A percentile compares a stretch with the other conserved stretches of the same genome.
phyloP scores from a whole-genome alignment of 164 flowering plant genomes.

The Dillenia turbinata region DNA sequence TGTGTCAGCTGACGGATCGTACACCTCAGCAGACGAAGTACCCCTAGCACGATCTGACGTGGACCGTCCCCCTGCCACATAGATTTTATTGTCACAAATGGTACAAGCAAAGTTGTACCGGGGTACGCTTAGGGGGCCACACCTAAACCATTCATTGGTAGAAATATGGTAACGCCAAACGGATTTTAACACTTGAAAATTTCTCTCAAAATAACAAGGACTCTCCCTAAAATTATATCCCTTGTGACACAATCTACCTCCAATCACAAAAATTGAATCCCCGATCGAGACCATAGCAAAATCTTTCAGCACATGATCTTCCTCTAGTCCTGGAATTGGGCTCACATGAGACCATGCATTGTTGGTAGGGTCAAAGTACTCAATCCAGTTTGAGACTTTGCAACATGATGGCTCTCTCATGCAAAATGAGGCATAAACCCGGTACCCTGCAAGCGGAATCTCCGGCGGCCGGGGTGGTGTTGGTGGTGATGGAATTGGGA shows the following conservation, averaged over 20 bases:
- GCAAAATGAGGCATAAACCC: constrained; percentile 14
- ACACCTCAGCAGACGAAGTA: constrained; percentile 39
- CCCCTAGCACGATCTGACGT: constrained; percentile 30
- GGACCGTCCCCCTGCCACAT: constrained; percentile 57
- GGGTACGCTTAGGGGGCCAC: constrained; percentile 36
- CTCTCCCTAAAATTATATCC: not conserved
- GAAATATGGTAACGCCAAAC: constrained; percentile 30
- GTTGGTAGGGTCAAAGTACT: constrained; percentile 22
- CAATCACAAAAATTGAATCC: constrained; percentile 38
- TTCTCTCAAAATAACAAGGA: constrained; percentile 7
- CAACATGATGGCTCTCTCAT: not conserved
- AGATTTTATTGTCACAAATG: constrained; percentile 38
- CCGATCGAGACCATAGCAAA: constrained; percentile 47
- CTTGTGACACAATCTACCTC: constrained; percentile 37
- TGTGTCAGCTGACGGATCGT: constrained; percentile 28
- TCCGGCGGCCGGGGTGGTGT: constrained; percentile 10
- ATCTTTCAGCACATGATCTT: constrained; percentile 41
- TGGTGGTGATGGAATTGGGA: constrained; percentile 2
- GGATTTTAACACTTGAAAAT: constrained; percentile 17
- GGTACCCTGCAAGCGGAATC: not conserved
- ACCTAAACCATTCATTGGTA: constrained; percentile 26
- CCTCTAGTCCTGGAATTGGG: constrained; percentile 27
- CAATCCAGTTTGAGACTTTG: constrained; percentile 22
- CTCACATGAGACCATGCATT: constrained; percentile 25
- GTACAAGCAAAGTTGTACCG: constrained; percentile 52